Conservation (phyloP, 192 early-diverging fungal species). For the Umbelopsis sp. region DNA sequence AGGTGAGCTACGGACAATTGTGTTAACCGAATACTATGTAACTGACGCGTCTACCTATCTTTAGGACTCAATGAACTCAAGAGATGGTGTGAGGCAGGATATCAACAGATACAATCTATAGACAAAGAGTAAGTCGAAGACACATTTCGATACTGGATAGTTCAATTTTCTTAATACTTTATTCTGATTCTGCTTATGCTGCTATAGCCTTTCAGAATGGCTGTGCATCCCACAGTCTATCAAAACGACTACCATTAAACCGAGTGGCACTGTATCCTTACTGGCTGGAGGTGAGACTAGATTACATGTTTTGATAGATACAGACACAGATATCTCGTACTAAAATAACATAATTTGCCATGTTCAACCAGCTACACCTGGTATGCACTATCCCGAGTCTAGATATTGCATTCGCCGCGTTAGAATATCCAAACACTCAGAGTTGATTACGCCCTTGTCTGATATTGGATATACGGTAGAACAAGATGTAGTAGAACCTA, state of each 20-base stretch:
- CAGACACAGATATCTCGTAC: too few species aligned
- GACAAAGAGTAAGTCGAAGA: constrained; percentile 26
- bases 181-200: not conserved
- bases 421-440: constrained; percentile 37
- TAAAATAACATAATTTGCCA: not conserved
- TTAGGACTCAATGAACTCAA: constrained; percentile 22
- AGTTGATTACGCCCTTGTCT: constrained; percentile 26
- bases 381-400: constrained; percentile 55
- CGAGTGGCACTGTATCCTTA: constrained; percentile 48
- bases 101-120: constrained; percentile 29
- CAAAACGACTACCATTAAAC: constrained; percentile 52
- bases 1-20: constrained; percentile 13
- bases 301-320: too few species aligned
- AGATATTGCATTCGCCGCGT: constrained; percentile 52
- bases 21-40: not conserved
- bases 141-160: not conserved
- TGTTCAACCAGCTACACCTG: constrained; percentile 37
- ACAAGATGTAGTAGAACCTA: constrained; percentile 38
- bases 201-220: constrained; percentile 32
- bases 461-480: constrained; percentile 42
- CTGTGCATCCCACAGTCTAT: constrained; percentile 43
- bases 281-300: constrained; percentile 37
- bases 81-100: constrained; percentile 39
- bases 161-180: not conserved
- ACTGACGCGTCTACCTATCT: not conserved